phyloP scores from a whole-genome alignment of 2,329 filamentous ascomycete genomes.

The Pyrenophora teres region DNA sequence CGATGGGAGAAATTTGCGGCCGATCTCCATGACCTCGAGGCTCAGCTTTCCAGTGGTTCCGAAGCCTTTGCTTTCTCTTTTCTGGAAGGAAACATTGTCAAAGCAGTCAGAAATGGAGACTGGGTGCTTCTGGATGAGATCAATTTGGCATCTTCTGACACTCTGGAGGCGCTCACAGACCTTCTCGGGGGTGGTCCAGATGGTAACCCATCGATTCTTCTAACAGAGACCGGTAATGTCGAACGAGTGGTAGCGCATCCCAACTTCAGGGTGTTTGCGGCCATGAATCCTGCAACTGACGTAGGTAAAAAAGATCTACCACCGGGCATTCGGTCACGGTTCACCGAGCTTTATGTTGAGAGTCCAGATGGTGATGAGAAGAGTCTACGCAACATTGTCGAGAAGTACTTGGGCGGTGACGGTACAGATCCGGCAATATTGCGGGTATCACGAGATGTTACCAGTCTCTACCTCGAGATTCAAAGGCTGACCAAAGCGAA shows the following conservation, averaged over 20 bases:
- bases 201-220: conserved; percentile 77
- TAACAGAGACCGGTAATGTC: conserved; percentile 92
- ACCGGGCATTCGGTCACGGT: conserved; percentile 83
- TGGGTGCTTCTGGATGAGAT: conserved; percentile 98
- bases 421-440: conserved; percentile 70
- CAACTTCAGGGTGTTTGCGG: conserved; percentile 93
- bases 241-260: conserved; percentile 88
- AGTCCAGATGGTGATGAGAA: conserved; percentile 86
- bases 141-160: conserved; percentile 93
- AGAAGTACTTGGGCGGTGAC: conserved; percentile 76
- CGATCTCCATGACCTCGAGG: conserved; percentile 77
- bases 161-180: conserved; percentile 89
- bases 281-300: conserved; percentile 99
- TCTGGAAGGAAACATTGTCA: conserved; percentile 92
- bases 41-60: conserved; percentile 73
- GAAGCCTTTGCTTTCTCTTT: conserved; percentile 91
- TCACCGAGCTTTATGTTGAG: conserved; percentile 93
- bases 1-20: conserved; percentile 82
- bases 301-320: conserved; percentile 94
- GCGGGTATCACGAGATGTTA: conserved; percentile 77
- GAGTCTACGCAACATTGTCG: conserved; percentile 85
- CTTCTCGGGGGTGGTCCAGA: conserved; percentile 75
- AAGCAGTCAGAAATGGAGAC: conserved; percentile 92
- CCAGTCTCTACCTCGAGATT: conserved; percentile 84
- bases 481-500: conserved; percentile 82